phyloP scores from a whole-genome alignment of 225 moss, liverwort and hornwort genomes.

The Lunularia cruciata region DNA sequence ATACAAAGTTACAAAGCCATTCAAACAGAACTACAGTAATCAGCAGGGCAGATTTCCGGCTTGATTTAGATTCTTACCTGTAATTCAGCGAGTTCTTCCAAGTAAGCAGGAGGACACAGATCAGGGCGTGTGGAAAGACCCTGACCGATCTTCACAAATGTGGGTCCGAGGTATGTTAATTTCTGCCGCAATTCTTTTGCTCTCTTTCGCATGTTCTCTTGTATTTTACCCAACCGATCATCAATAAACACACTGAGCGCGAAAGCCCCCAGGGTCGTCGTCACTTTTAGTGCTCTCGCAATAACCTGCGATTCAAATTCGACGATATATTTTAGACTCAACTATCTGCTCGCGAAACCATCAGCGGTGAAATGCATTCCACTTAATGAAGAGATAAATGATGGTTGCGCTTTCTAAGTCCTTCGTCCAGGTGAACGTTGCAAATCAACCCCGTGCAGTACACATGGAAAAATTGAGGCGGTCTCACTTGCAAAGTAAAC shows the following conservation, averaged over 20 bases:
- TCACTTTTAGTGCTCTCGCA: slow-evolving; percentile 71
- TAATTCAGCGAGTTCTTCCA: slow-evolving; percentile 94
- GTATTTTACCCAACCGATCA: slow-evolving; percentile 53
- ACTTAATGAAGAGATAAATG: no score
- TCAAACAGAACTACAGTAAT: no score
- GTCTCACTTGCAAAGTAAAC: no score
- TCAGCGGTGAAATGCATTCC: no score
- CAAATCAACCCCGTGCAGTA: no score
- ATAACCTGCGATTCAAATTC: slow-evolving; percentile 56
- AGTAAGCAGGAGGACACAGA: slow-evolving; percentile 83
- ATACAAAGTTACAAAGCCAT: no score
- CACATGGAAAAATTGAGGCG: no score
- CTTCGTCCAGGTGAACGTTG: no score
- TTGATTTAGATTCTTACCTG: slow-evolving; percentile 53
- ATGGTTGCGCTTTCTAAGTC: no score
- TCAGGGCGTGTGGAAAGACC: slow-evolving; percentile 96
- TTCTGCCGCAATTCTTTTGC: slow-evolving; percentile 75
- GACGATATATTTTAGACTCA: neutral
- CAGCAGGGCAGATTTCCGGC: neutral
- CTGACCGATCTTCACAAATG: slow-evolving; percentile 98
- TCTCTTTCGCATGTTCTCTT: slow-evolving; percentile 76
- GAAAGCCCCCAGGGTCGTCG: slow-evolving; percentile 67
- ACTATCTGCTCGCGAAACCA: neutral
- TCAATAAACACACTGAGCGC: slow-evolving; percentile 67
- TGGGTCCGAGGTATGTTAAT: slow-evolving; percentile 75